A percentile compares a stretch with the other conserved stretches of the same genome.
Conservation (phyloP, 352 stramenopile genomes). For the Globisporangium spinosum region DNA sequence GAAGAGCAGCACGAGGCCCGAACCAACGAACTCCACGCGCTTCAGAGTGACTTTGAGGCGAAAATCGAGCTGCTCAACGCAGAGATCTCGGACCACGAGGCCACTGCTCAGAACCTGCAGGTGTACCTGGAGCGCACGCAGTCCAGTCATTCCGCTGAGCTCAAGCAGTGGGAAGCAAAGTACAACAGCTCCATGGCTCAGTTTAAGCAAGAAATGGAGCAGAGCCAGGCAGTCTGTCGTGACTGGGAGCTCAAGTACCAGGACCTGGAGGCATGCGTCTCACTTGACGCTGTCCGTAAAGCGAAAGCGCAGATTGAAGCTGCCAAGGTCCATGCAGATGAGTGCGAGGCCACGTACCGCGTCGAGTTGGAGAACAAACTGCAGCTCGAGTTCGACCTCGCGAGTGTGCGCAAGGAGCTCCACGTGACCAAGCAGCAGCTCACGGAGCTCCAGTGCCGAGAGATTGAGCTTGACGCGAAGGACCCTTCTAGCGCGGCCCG, state of each 20-base stretch:
- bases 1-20: neutral
- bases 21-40: neutral
- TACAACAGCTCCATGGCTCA: neutral
- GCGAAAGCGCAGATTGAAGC: neutral
- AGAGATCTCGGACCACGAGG: slow-evolving; percentile 3
- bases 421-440: slow-evolving; percentile 11
- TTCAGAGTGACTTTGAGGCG: slow-evolving; percentile 4
- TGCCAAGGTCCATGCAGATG: neutral
- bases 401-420: slow-evolving; percentile 17
- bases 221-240: neutral
- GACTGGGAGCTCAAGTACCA: slow-evolving; percentile 13
- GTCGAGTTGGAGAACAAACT: slow-evolving; percentile 17
- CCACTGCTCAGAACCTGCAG: neutral
- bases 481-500: neutral
- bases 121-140: slow-evolving; percentile 8
- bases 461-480: neutral
- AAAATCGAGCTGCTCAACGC: neutral
- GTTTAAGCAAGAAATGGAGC: neutral
- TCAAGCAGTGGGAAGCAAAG: slow-evolving; percentile 1
- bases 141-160: neutral
- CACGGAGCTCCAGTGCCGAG: slow-evolving; percentile 3
- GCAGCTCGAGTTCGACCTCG: slow-evolving; percentile 20
- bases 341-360: slow-evolving; percentile 13
- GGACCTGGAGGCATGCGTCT: slow-evolving; percentile 11
- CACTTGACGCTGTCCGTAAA: neutral